Conservation (phyloP, 352 stramenopile genomes). For the Phytophthora sojae region DNA sequence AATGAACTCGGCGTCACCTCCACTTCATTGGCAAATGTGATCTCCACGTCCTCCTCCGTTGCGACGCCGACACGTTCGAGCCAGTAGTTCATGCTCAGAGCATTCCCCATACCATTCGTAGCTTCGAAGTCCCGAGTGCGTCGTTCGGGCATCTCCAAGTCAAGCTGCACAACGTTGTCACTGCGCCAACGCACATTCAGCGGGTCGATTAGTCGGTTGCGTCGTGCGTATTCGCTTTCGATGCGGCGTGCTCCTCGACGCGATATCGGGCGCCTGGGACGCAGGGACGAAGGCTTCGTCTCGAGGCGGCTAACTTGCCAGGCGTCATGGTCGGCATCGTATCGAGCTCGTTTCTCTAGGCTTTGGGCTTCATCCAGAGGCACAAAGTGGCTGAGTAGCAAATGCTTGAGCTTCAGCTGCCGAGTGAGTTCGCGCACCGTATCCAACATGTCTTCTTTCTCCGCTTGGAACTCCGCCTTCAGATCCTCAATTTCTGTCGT, state of each 20-base stretch:
- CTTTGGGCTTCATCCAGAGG: slow-evolving; percentile 70
- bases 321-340: slow-evolving; percentile 88
- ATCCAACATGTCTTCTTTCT: slow-evolving; percentile 96
- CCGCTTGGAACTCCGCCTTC: slow-evolving; percentile 92
- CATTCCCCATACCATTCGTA: slow-evolving; percentile 50
- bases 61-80: slow-evolving; percentile 53
- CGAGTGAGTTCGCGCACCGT: slow-evolving; percentile 94
- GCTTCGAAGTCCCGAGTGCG: slow-evolving; percentile 85
- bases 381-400: slow-evolving; percentile 92
- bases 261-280: slow-evolving; percentile 71
- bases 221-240: slow-evolving; percentile 92
- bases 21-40: slow-evolving; percentile 68
- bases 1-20: slow-evolving; percentile 39
- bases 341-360: slow-evolving; percentile 88
- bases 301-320: slow-evolving; percentile 90
- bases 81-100: slow-evolving; percentile 70
- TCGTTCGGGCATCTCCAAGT: slow-evolving; percentile 90
- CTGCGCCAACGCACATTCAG: slow-evolving; percentile 87
- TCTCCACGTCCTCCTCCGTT: slow-evolving; percentile 60
- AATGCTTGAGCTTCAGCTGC: slow-evolving; percentile 96
- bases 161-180: slow-evolving; percentile 92
- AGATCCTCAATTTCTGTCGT: slow-evolving; percentile 94
- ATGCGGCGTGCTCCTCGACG: slow-evolving; percentile 74
- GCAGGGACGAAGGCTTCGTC: slow-evolving; percentile 55
- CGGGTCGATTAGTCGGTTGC: slow-evolving; percentile 86